A percentile compares a stretch with the other conserved stretches of the same genome.
These are phyloP conservation scores for Cyclostephanos invisitatus DNA, from an alignment of 108 stramenopile genomes.

Conservation along the genomic window DNA sequence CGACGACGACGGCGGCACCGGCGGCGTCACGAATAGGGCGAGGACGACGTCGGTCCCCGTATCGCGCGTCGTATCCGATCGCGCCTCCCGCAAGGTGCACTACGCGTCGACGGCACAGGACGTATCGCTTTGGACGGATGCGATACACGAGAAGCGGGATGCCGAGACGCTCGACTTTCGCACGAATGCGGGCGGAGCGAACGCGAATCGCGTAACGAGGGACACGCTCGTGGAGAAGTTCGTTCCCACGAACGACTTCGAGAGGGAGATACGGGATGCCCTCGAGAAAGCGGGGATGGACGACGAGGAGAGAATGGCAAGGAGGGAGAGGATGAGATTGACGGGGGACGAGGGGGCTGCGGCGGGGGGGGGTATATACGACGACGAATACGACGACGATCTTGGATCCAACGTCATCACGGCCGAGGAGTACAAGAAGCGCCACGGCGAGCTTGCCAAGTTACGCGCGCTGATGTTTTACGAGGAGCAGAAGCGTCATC, in stretches of 20 bases:
- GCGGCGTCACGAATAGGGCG: slow-evolving; percentile 21
- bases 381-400: slow-evolving; percentile 62
- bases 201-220: slow-evolving; percentile 45
- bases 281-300: slow-evolving; percentile 85
- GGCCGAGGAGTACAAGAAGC: slow-evolving; percentile 88
- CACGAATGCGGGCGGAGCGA: slow-evolving; percentile 57
- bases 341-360: slow-evolving; percentile 22
- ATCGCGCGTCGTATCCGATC: slow-evolving; percentile 71
- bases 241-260: slow-evolving; percentile 88
- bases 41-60: slow-evolving; percentile 73
- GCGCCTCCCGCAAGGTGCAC: slow-evolving; percentile 84
- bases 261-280: slow-evolving; percentile 85
- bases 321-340: slow-evolving; percentile 60
- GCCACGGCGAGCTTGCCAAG: slow-evolving; percentile 94
- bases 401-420: slow-evolving; percentile 84
- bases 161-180: slow-evolving; percentile 94
- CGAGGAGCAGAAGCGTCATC: slow-evolving; percentile 96
- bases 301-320: slow-evolving; percentile 75
- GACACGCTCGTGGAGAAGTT: slow-evolving; percentile 83
- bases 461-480: slow-evolving; percentile 98
- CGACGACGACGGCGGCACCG: too few species aligned
- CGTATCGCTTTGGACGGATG: slow-evolving; percentile 78
- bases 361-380: slow-evolving; percentile 6
- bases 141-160: slow-evolving; percentile 86
- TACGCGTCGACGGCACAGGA: slow-evolving; percentile 81